These are phyloP conservation scores for Pseudoturritis turrita DNA, from an alignment of 345 rosid species.

Conservation along the genomic window DNA sequence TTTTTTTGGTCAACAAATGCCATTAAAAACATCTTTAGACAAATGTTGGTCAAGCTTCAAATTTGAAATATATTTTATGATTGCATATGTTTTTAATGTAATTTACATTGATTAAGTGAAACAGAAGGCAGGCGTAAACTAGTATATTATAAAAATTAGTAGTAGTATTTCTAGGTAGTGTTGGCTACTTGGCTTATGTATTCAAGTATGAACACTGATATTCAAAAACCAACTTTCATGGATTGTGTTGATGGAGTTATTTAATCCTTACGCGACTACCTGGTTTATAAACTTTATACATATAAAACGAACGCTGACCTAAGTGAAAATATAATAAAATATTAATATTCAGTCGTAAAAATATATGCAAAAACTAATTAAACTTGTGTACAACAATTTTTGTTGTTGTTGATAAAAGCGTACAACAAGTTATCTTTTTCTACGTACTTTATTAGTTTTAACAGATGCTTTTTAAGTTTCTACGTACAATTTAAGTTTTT, in stretches of 20 bases:
- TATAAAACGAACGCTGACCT: not conserved
- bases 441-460: no score
- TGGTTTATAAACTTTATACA: not conserved
- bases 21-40: no score
- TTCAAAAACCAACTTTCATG: conserved; percentile 5
- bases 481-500: no score
- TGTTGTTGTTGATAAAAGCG: no score
- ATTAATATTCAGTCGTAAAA: no score
- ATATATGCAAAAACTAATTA: no score
- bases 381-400: no score
- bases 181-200: not conserved
- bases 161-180: not conserved
- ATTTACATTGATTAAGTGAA: not conserved
- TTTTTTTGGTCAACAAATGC: no score
- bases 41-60: not conserved
- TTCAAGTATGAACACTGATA: conserved; percentile 8
- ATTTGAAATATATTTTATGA: not conserved
- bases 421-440: no score
- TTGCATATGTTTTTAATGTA: not conserved
- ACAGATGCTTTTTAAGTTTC: no score
- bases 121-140: not conserved
- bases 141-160: not conserved
- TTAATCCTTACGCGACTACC: not conserved
- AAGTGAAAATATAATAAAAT: not conserved
- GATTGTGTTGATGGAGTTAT: not conserved